Base-by-base conservation (phyloP, 2,329 filamentous ascomycete genomes). In the Aureobasidium sp. region DNA sequence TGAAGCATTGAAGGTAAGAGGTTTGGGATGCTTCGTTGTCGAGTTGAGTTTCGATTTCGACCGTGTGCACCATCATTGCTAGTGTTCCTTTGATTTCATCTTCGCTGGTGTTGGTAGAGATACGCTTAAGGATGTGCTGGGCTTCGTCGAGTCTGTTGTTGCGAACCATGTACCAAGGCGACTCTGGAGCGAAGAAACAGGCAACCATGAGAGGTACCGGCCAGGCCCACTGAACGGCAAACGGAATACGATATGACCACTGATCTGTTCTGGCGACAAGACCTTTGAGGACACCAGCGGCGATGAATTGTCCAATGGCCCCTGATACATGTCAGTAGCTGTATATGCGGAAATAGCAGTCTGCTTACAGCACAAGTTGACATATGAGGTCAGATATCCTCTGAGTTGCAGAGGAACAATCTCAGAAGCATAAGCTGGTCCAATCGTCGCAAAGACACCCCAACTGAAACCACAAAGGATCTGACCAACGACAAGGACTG, bases 351-450 rank as follows among this genome's bases (percentile, higher is more conserved):
- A 17, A 9, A 7, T 0, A 34, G 4, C 2, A 20, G 26, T 34
- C 2, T 37, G 10, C 55, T 39, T 34, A 58, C 85, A 87, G 68
- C 83, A 85, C 39, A 86, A 72, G 67, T 86, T 86, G 62, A 85
- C 80, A 62, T 81, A 86, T 32, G 80, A 80, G 0, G 84, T 86
- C 27, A 86, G 71, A 48, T 82, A 78, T 29, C 81, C 82, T 32
- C 84, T 78, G 42, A 87, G 77, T 1, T 80, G 79, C 36, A 83
- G 74, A 1, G 84, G 84, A 41, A 82, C 83, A 8, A 87, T 81
- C 69, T 89, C 87, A 61, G 84, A 86, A 27, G 86, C 86, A 68
- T 89, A 89, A 1, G 86, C 85, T 64, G 84, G 76, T 8, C 76
- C 75, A 27, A 79, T 73, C 27, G 84, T 81, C 5, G 83, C 82